Base-by-base conservation (phyloP, 2,329 filamentous ascomycete genomes). In the Aspergillus hortae region DNA sequence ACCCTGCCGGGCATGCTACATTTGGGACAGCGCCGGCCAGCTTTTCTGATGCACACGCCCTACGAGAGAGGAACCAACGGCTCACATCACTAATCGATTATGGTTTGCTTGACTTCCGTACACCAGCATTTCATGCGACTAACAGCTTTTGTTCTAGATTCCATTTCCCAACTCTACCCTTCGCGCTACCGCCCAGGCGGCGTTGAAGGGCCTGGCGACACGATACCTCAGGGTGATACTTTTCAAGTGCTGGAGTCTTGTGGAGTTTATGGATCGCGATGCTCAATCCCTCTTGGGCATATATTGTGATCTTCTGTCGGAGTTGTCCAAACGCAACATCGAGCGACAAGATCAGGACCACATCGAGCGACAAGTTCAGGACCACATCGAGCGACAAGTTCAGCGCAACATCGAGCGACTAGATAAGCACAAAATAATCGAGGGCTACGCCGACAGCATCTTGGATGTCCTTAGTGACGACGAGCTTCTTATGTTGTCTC, bases 171-270 rank as follows among this genome's bases (percentile, higher is more conserved):
- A n/a, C 40, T 33, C 40, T 25, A 49, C 44, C 36, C 40, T 49
- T 44, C 47, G 47, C 38, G 23, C 21, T 19, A 27, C 38, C 12
- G 47, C 47, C 47, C 47, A 49, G 40, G 27, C 41, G 38, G 47
- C 47, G 23, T 49, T 49, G 41, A 49, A 49, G 4, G 47, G 40
- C 41, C 10, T 49, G 6, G 40, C 32, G 47, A 40, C 41, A 49
- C 47, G 47, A 49, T 44, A 40, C 23, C 47, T 49, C 40, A 44
- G 47, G n/a, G 41, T 49, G 41, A 36, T 49, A n/a, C 27, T 10
- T 49, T 44, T 44, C 21, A 14, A 49, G 27, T 44, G 17, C 30
- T 17, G 23, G 38, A 23, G 35, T 44, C 11, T 43, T 30, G 19
- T 44, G 47, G 17, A 44, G n/a, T 15, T 44, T 17, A 25, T 49